Base-by-base conservation (phyloP, 768 basidiomycete species). In the Tricholoma flavovirens region DNA sequence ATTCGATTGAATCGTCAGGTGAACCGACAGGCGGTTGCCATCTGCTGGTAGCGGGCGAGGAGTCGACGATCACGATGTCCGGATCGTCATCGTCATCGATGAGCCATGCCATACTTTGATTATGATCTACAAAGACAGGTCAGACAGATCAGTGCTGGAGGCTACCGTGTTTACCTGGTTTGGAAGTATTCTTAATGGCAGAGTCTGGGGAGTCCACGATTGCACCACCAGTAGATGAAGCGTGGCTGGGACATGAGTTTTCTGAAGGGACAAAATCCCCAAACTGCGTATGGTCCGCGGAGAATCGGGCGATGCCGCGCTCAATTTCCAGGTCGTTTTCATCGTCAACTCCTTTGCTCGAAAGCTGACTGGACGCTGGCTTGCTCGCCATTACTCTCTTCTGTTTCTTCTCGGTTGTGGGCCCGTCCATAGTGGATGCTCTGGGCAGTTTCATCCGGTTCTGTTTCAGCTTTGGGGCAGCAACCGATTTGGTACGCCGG, bases 11-110 rank as follows among this genome's bases (percentile, higher is more conserved):
- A n/a, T 69, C 61, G 24, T 69, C 66, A 29, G 14, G 30, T 30
- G 26, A 32, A 30, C 30, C 12, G n/a, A 14, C 3, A 40, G 19
- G 15, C 30, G 38, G 7, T 17, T 17, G 52, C 11, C 32, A 55
- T 49, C 59, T 60, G 54, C 54, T 57, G 7, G 57, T 12, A 24
- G 67, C 40, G 8, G 82, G 82, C 3, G 83, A 77, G 19, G 84
- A 84, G 50, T 73, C 71, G n/a, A 80, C 49, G 36, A 84, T 78
- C 56, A 77, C 74, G 59, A 84, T 71, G 43, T 75, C 72, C 9
- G 73, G 75, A 45, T 86, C 85, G 51, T 87, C 84, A 55, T 83
- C 84, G 22, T 83, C 75, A 36, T 80, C 84, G 9, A 88, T 66
- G 19, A 89, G 71, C 86, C 86, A 88, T 2, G 81, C 77, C 71